phyloP scores from a whole-genome alignment of 805 yeast species.

The Saccharomycopsis javanensis region DNA sequence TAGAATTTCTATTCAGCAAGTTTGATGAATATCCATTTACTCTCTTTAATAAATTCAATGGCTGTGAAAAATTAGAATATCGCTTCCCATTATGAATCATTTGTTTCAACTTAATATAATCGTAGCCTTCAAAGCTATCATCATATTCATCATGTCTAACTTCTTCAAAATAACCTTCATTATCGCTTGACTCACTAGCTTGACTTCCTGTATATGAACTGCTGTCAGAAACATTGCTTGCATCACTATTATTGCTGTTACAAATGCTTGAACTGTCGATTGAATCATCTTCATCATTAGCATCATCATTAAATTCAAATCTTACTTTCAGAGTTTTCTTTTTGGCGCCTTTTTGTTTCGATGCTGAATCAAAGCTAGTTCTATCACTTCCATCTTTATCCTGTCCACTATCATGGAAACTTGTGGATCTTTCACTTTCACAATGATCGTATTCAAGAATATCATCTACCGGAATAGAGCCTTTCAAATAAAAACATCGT shows the following conservation, averaged over 20 bases:
- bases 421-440: neutral
- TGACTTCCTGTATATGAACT: neutral
- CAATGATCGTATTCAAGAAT: conserved; percentile 15
- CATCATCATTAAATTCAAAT: conserved; percentile 7
- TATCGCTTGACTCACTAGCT: neutral
- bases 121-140: conserved; percentile 8
- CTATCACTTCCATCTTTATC: neutral
- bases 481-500: neutral
- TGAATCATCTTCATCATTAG: neutral
- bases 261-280: neutral
- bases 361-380: conserved; percentile 19
- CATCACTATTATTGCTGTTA: neutral
- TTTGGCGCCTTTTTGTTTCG: conserved; percentile 19
- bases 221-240: neutral
- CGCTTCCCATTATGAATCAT: conserved; percentile 9
- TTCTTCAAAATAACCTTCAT: neutral
- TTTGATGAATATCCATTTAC: conserved; percentile 11
- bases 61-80: conserved; percentile 14
- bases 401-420: neutral
- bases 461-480: conserved; percentile 5
- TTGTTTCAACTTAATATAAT: conserved; percentile 7
- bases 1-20: conserved; percentile 11
- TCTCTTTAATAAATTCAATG: conserved; percentile 14
- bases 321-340: conserved; percentile 15
- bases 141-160: conserved; percentile 7